Evolutionary conservation across 768 basidiomycete species (phyloP).

Genomic region (Termitomyces sp.): DNA sequence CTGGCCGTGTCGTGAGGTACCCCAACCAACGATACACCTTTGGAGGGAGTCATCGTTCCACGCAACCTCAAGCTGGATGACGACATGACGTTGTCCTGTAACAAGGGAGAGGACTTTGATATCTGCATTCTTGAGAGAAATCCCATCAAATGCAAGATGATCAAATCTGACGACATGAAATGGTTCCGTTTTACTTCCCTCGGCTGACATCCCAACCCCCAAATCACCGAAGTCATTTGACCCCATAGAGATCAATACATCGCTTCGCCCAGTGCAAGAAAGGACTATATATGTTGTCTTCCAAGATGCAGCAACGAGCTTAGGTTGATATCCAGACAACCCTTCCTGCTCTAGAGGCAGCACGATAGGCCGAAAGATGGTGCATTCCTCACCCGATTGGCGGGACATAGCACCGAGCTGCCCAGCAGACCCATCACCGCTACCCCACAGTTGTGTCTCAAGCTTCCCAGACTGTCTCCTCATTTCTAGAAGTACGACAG

Average conservation of each 20-base stretch:
- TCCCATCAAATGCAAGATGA: constrained; percentile 27
- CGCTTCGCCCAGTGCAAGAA: constrained; percentile 32
- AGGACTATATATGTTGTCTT: constrained; percentile 78
- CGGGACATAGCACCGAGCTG: constrained; percentile 58
- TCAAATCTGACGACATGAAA: constrained; percentile 40
- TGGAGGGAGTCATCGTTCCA: constrained; percentile 15
- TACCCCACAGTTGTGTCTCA: constrained; percentile 56
- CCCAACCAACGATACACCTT: constrained; percentile 68
- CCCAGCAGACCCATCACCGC: constrained; percentile 65
- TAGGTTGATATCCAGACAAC: constrained; percentile 37
- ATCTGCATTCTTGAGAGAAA: constrained; percentile 15
- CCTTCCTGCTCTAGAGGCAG: constrained; percentile 31
- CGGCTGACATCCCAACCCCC: constrained; percentile 41
- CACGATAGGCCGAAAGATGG: constrained; percentile 45
- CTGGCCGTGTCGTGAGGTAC: constrained; percentile 80
- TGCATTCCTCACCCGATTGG: constrained; percentile 13
- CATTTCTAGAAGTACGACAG: constrained; percentile 55
- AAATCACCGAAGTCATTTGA: constrained; percentile 82
- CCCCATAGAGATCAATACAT: constrained; percentile 74
- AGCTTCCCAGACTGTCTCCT: constrained; percentile 13
- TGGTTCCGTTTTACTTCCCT: constrained; percentile 14
- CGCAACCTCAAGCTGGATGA: constrained; percentile 37
- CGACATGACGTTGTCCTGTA: constrained; percentile 71
- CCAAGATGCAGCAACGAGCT: constrained; percentile 66
- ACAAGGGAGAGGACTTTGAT: constrained; percentile 38